Conservation (phyloP, 2,329 filamentous ascomycete genomes). For the Verticillium albo-atrum region DNA sequence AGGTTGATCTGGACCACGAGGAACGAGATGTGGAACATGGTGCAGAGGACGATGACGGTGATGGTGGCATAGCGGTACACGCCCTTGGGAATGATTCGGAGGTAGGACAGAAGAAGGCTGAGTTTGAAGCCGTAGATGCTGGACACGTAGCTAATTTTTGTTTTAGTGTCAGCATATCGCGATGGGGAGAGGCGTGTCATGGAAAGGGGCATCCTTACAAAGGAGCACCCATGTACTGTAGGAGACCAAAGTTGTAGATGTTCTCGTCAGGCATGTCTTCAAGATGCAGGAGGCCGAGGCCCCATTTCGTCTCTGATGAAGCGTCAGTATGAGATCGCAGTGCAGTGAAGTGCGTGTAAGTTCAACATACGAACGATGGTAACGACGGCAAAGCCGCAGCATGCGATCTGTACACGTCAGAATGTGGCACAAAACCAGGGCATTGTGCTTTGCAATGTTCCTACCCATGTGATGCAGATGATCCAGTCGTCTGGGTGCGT, state of each 20-base stretch:
- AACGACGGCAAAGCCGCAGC: slow-evolving; percentile 28
- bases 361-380: slow-evolving; percentile 27
- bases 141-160: slow-evolving; percentile 27
- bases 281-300: slow-evolving; percentile 29
- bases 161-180: background rate
- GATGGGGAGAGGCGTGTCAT: too few relatives aligned
- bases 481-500: slow-evolving; percentile 13
- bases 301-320: slow-evolving; percentile 37
- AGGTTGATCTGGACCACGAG: slow-evolving; percentile 28
- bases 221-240: slow-evolving; percentile 36
- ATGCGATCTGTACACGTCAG: slow-evolving; percentile 16
- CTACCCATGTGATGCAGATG: slow-evolving; percentile 20
- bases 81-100: slow-evolving; percentile 37
- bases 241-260: slow-evolving; percentile 30
- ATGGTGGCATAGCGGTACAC: slow-evolving; percentile 27
- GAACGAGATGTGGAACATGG: slow-evolving; percentile 34
- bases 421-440: background rate
- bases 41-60: slow-evolving; percentile 26
- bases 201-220: slow-evolving; percentile 24
- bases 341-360: background rate
- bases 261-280: slow-evolving; percentile 32
- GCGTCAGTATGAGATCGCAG: background rate
- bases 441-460: background rate
- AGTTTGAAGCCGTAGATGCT: slow-evolving; percentile 43
- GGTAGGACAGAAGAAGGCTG: slow-evolving; percentile 36